phyloP scores from a whole-genome alignment of 371 early-diverging fungal genomes.

The Apophysomyces elegans region DNA sequence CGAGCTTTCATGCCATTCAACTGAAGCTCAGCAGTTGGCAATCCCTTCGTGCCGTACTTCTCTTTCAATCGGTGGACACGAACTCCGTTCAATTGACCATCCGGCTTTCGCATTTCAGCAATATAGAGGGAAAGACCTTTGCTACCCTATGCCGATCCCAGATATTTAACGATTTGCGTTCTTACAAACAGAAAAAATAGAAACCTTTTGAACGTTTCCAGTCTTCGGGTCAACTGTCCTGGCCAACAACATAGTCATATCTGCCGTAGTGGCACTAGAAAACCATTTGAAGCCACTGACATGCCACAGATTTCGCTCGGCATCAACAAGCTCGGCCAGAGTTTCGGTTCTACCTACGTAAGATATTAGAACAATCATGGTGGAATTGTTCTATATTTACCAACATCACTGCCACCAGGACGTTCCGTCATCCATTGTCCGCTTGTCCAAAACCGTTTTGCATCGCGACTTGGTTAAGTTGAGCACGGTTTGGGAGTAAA shows the following conservation, averaged over 20 bases:
- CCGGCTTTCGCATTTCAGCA: constrained; percentile 56
- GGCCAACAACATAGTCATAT: constrained; percentile 70
- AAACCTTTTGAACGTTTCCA: constrained; percentile 28
- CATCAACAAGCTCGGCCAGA: constrained; percentile 49
- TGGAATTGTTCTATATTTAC: constrained; percentile 12
- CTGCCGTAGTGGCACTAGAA: constrained; percentile 71
- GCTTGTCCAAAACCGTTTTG: constrained; percentile 59
- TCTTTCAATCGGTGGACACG: constrained; percentile 68
- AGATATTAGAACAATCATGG: neutral
- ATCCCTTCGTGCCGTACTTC: constrained; percentile 68
- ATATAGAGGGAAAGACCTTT: constrained; percentile 66
- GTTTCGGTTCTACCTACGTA: constrained; percentile 47
- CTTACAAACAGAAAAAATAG: neutral
- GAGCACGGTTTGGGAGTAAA: neutral
- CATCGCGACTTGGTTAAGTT: constrained; percentile 49
- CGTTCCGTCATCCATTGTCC: constrained; percentile 85
- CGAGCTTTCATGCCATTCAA: constrained; percentile 60
- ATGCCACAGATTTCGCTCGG: constrained; percentile 45
- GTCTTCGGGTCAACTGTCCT: constrained; percentile 54
- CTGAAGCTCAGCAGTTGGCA: constrained; percentile 78
- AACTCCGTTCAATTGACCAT: constrained; percentile 64
- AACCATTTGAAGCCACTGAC: constrained; percentile 80
- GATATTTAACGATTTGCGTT: neutral
- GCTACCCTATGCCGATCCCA: constrained; percentile 36
- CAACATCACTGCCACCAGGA: constrained; percentile 70